Evolutionary conservation across 2,329 filamentous ascomycete genomes (phyloP), one percentile per base, ranked within the genome.

Genomic region (Massarina eburnea): DNA sequence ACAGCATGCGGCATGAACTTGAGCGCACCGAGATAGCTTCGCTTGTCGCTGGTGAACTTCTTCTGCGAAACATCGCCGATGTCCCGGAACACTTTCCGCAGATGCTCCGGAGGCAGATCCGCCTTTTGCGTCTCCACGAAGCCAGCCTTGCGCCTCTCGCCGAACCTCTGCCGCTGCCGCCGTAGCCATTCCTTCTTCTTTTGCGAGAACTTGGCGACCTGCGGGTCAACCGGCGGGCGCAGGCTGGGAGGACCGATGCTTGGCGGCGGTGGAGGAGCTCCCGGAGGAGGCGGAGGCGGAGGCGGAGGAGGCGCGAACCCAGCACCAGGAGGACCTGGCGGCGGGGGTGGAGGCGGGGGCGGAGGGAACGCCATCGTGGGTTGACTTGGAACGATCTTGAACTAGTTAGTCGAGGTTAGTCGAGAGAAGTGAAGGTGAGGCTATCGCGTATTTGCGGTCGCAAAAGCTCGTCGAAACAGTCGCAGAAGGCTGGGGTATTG

Each of bases 1-100:
- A 99, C 94, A 5, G 94, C 94, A 68, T 99, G 94, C 1, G 94
- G 94, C 94, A 99, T 99, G 75, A 96, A 99, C 75, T 99, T 99
- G 53, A 99, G 75, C 26, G 95, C 94, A 52, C 95, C 95, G 38
- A 99, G 80, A 71, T 99, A 99, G 73, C 91, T 96, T 58, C 94
- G 84, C 80, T 99, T 99, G 76, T 99, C 94, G 66, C 88, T 96
- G 57, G 90, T 96, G 77, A 96, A 99, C 72, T 96, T 97, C 78
- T 96, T 97, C 73, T 99, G 95, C 43, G 92, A 97, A 40, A 99
- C 92, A 78, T 99, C 94, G 59, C 95, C 95, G 67, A 99, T 99
- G 72, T 99, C 94, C 71, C 88, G 91, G 48, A 99, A 92, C 54
- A 97, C 96, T 77, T 99, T 99, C 59, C 95, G 89, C 69, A 99